phyloP scores from a whole-genome alignment of 192 early-diverging fungal species.

The Spizellomyces sp. region DNA sequence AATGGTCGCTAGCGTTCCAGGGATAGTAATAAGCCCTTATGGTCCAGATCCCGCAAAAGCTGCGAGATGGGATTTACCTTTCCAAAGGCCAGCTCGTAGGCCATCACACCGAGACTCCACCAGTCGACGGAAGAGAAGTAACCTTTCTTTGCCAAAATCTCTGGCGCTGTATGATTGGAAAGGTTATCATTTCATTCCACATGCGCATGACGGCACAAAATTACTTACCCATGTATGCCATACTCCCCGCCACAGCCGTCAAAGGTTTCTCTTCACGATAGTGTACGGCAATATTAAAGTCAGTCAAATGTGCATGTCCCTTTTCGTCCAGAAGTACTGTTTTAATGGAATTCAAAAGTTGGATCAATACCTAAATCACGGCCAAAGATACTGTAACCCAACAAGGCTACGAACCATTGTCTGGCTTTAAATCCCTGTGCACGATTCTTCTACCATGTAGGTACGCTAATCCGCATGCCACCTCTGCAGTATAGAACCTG shows the following conservation, averaged over 20 bases:
- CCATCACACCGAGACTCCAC: slow-evolving; percentile 84
- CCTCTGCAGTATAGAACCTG: slow-evolving; percentile 86
- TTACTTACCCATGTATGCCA: slow-evolving; percentile 80
- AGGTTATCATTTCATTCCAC: background rate
- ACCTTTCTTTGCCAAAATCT: slow-evolving; percentile 49
- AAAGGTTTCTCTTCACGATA: slow-evolving; percentile 67
- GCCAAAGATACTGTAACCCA: background rate
- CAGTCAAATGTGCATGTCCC: slow-evolving; percentile 90
- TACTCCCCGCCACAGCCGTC: slow-evolving; percentile 85
- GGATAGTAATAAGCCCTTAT: background rate
- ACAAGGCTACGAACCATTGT: slow-evolving; percentile 60
- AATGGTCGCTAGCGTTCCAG: slow-evolving; percentile 68
- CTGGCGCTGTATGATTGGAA: slow-evolving; percentile 40
- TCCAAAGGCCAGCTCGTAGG: slow-evolving; percentile 75
- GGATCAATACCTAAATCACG: background rate
- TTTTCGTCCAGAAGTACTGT: slow-evolving; percentile 69
- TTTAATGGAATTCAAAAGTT: background rate
- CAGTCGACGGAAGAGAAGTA: slow-evolving; percentile 62
- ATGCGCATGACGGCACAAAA: background rate
- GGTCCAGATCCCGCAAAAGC: slow-evolving; percentile 1
- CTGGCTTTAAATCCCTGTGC: slow-evolving; percentile 94
- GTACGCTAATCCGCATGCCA: slow-evolving; percentile 78
- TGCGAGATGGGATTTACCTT: slow-evolving; percentile 55
- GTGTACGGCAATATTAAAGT: slow-evolving; percentile 94
- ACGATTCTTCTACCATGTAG: slow-evolving; percentile 82